Evolutionary conservation across 2,329 filamentous ascomycete species (phyloP), one percentile per base, ranked within the genome.

Genomic region (Trichoderma sp.): DNA sequence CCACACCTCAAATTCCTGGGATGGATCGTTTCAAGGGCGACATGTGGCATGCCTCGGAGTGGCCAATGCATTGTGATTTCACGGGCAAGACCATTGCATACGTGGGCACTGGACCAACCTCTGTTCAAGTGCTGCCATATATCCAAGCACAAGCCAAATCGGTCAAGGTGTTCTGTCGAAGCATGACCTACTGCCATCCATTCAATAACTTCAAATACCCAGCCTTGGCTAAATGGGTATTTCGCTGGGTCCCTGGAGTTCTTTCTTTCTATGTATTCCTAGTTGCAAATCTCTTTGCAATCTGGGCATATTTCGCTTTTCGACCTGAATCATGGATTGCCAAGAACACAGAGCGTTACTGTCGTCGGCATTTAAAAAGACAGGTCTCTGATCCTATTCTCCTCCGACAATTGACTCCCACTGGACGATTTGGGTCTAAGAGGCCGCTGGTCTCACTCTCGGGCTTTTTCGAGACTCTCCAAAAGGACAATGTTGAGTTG

Each of bases 111-210:
- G 41, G 41, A 18, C 41, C 65, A 67, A 67, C 65, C 1, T 67
- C 41, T 53, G 41, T 67, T 53, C 65, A 67, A 4, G 41, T 67
- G 11, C 65, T 67, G 18, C 65, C 65, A 16, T 53, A 24, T 16
- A 53, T 67, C 38, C 65, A 67, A 67, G 27, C 65, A 7, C 65
- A 50, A 67, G 65, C 65, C n/a, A 67, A 33, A n/a, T 67, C 65
- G 3, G n/a, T 67, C 27, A 67, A n/a, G 11, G 41, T 53, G 5
- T 67, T 53, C 41, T 67, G 27, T 21, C 65, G 29, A 53, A 67
- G 65, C 24, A 67, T 67, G 65, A 67, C 41, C 12, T 67, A 67
- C 24, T 67, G 41, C 29, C 41, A 53, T 16, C 65, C 65, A 4
- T 67, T 53, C 41, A 67, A 16, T 9, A 67, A 67, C 65, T 67